Base-by-base conservation (phyloP, 1,284 basidiomycete species). In the Heliocybe sulcata region DNA sequence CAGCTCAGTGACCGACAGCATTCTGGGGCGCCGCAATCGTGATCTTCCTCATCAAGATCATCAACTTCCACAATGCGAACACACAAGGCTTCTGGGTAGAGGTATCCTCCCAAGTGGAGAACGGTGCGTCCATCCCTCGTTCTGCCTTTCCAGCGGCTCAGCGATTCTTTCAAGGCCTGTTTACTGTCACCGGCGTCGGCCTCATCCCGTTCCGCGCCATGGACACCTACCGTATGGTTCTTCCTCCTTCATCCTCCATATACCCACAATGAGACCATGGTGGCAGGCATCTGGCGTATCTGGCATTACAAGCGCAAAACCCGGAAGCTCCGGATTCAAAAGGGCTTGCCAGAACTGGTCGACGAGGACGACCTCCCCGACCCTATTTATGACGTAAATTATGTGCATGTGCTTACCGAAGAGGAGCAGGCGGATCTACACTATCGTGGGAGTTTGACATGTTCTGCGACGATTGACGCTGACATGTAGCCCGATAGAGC, bases 11-110 rank as follows among this genome's bases (percentile, higher is more conserved):
- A 6, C 20, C 22, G 50, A 2, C 53, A 87, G 85, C 83, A 1
- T 87, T 89, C 62, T 89, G 85, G 85, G 85, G 86, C 25, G 76
- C 83, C 47, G 90, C 86, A 3, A 87, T 94, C 59, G 87, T 93
- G 0, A 64, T 93, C 42, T 92, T 92, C 69, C 72, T 92, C 11
- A 72, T 70, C 20, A 83, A 81, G 65, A 76, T 85, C 47, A 88
- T 89, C 67, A 82, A 88, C 64, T 67, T 87, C 6, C 83, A 87
- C 63, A 83, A 88, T 59, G 63, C 69, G 6, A 75, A 81, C 55
- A 77, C 72, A 0, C 85, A 88, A 69, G 80, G 79, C 4, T 85
- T 83, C 58, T 90, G 86, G 86, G 75, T 87, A 45, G 92, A 94
- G 69, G 78, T 92, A 51, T 83, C 80, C 35, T 85, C 82, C 23